phyloP scores from a whole-genome alignment of 352 stramenopile species.

The Stramenopiles sp. region DNA sequence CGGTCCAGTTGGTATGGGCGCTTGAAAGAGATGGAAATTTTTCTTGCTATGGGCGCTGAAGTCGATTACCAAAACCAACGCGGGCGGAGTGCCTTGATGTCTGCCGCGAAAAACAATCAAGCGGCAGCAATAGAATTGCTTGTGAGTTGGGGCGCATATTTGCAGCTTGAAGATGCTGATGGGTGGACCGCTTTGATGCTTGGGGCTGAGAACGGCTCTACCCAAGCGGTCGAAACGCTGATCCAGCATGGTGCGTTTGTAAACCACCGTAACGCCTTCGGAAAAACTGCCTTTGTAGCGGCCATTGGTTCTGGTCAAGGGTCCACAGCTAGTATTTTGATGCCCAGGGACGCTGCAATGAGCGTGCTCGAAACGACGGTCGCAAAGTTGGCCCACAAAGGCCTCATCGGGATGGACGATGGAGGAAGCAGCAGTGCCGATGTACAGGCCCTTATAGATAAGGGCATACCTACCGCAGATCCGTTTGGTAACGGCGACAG shows the following conservation, averaged over 20 bases:
- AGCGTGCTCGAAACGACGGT: neutral
- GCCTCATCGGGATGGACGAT: neutral
- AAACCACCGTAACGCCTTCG: neutral
- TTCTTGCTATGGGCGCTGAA: neutral
- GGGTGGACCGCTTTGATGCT: neutral
- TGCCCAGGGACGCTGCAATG: neutral
- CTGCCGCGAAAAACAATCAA: conserved; percentile 6
- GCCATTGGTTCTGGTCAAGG: conserved; percentile 5
- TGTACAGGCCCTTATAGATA: neutral
- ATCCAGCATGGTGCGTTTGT: neutral
- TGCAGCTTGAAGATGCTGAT: neutral
- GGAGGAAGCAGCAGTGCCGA: neutral
- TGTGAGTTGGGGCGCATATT: neutral
- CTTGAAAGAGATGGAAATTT: neutral
- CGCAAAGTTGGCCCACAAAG: neutral
- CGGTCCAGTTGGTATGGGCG: neutral
- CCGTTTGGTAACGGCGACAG: neutral
- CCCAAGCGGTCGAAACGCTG: neutral
- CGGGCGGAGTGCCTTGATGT: neutral
- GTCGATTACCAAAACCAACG: neutral
- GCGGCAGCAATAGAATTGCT: neutral
- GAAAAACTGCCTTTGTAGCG: conserved; percentile 4
- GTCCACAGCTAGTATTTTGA: neutral
- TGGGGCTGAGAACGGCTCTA: neutral
- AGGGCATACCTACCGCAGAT: neutral